Evolutionary conservation across 2,329 filamentous ascomycete genomes (phyloP).

Genomic region (Colletotrichum sp.): DNA sequence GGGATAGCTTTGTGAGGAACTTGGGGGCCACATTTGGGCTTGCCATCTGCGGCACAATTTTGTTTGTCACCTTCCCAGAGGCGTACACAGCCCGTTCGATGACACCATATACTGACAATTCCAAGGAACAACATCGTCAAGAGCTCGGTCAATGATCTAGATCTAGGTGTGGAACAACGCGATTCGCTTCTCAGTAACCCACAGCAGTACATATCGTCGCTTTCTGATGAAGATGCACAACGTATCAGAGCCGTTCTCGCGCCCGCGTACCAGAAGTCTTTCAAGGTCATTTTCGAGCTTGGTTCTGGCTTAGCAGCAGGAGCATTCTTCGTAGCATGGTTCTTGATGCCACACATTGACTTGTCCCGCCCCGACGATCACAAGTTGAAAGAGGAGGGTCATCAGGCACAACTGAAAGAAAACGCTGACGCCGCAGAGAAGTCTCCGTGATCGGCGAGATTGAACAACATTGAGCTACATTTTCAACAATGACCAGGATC

Average conservation of each 20-base stretch:
- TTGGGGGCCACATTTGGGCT: slow-evolving; percentile 43
- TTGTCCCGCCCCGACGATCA: slow-evolving; percentile 40
- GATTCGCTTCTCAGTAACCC: slow-evolving; percentile 38
- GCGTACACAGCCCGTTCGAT: not conserved
- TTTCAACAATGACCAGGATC: not conserved
- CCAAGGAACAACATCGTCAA: slow-evolving; percentile 44
- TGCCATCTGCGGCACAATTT: slow-evolving; percentile 42
- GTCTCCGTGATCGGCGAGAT: not conserved
- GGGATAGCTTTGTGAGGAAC: slow-evolving; percentile 42
- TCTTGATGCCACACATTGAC: slow-evolving; percentile 45
- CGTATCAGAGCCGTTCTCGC: slow-evolving; percentile 34
- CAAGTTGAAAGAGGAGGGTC: slow-evolving; percentile 33
- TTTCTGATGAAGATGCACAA: slow-evolving; percentile 32
- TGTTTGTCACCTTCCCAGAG: slow-evolving; percentile 30
- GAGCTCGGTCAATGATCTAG: slow-evolving; percentile 29
- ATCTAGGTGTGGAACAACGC: slow-evolving; percentile 23
- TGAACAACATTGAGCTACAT: not conserved
- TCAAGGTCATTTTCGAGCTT: slow-evolving; percentile 42
- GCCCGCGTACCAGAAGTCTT: slow-evolving; percentile 40
- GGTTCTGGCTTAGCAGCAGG: slow-evolving; percentile 38
- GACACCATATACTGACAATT: not conserved
- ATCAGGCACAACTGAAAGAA: not conserved
- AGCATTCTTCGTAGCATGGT: slow-evolving; percentile 40
- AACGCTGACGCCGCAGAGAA: not conserved
- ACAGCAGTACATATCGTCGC: slow-evolving; percentile 31